Base-by-base conservation (phyloP, 148 eudicot genomes). In the Hydrangea macrophylla region DNA sequence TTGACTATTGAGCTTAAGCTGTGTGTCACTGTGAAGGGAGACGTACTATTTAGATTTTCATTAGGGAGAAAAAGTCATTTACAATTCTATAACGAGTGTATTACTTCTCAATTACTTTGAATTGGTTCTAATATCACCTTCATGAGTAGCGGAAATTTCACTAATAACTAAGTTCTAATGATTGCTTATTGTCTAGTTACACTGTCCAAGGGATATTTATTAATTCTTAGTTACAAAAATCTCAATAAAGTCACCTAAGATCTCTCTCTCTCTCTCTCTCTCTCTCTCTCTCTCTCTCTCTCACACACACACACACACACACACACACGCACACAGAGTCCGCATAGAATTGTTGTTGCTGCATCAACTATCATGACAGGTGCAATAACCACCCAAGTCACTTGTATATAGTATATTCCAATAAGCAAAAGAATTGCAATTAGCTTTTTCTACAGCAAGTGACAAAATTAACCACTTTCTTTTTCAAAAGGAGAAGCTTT, bases 1-100 rank as follows among this genome's bases (percentile, higher is more conserved):
- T n/a, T n/a, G n/a, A n/a, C n/a, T 75, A 71, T 54, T 55, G 51
- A 65, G 27, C 64, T 54, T 58, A 39, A 65, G 62, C 67, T 55
- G 66, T 51, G 53, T 70, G 27, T 60, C 62, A 36, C n/a, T 20
- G 72, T 57, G 58, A 58, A 37, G 63, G 69, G 71, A 55, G 67
- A 75, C 69, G 54, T 63, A 60, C 32, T 28, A 60, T 55, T 39
- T 73, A 68, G 65, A 76, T 71, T 74, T 70, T 74, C 76, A 71
- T 71, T 59, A 42, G 32, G 73, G 61, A 70, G 56, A 69, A 80
- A 80, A 59, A 30, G 30, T 74, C 28, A 40, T 48, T 36, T 31
- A 36, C 76, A 61, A 70, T 74, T 68, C 71, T 74, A 70, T 64
- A 69, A 73, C 40, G 5, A 63, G 70, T 53, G n/a, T 44, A 54